Conservation (phyloP, 768 basidiomycete genomes). For the Termitomyces sp. region DNA sequence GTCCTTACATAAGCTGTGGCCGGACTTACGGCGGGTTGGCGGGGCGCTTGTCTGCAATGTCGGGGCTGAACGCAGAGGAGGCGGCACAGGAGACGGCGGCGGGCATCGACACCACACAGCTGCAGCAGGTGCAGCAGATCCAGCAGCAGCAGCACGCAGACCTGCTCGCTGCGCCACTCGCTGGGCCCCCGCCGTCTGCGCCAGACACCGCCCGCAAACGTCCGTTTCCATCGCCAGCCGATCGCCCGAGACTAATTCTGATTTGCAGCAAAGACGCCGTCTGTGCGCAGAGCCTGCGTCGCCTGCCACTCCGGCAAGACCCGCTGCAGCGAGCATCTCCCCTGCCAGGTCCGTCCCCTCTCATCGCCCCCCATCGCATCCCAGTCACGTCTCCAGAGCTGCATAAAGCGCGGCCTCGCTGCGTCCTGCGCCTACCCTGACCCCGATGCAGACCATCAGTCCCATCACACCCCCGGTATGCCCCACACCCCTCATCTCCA, state of each 20-base stretch:
- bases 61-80: slow-evolving; percentile 75
- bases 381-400: slow-evolving; percentile 52
- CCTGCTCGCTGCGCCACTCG: slow-evolving; percentile 24
- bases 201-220: slow-evolving; percentile 59
- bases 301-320: slow-evolving; percentile 86
- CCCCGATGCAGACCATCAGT: slow-evolving; percentile 57
- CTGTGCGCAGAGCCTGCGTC: slow-evolving; percentile 76
- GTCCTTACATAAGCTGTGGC: too few species aligned
- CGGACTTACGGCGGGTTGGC: too few species aligned
- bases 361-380: too few species aligned
- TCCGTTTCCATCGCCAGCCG: slow-evolving; percentile 32
- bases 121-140: slow-evolving; percentile 45
- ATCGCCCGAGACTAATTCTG: slow-evolving; percentile 13
- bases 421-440: slow-evolving; percentile 74
- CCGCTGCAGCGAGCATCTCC: slow-evolving; percentile 77
- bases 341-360: slow-evolving; percentile 68
- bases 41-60: slow-evolving; percentile 61
- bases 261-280: slow-evolving; percentile 69
- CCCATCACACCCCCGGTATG: slow-evolving; percentile 34
- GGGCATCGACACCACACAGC: slow-evolving; percentile 62
- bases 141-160: slow-evolving; percentile 50
- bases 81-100: slow-evolving; percentile 52
- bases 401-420: slow-evolving; percentile 78
- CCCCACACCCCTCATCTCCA: too few species aligned
- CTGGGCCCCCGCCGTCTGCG: slow-evolving; percentile 24